A percentile compares a stretch with the other conserved stretches of the same genome.
These are phyloP conservation scores for Candida chilensis DNA, from an alignment of 805 yeast species.

Conservation along the genomic window DNA sequence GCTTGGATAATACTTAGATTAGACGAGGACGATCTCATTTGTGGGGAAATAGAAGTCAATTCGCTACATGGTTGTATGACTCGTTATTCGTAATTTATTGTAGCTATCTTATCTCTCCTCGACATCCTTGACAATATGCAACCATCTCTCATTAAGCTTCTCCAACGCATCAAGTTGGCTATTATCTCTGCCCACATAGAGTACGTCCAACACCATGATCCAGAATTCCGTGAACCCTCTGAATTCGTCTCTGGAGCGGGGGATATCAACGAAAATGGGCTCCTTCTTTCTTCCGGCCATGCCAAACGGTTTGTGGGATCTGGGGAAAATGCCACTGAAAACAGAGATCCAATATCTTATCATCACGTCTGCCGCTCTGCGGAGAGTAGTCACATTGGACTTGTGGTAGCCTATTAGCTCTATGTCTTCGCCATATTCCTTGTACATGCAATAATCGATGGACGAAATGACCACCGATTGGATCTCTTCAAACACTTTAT, in stretches of 20 bases:
- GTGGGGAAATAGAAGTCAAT: no score
- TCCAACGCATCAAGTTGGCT: slow-evolving; percentile 19
- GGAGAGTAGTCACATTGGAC: slow-evolving; percentile 18
- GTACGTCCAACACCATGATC: slow-evolving; percentile 29
- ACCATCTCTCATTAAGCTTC: slow-evolving; percentile 24
- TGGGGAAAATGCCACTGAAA: slow-evolving; percentile 39
- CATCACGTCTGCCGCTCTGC: slow-evolving; percentile 31
- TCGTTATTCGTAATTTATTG: no score
- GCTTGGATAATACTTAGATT: no score
- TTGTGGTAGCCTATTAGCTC: slow-evolving; percentile 40
- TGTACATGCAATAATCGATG: slow-evolving; percentile 40
- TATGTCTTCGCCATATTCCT: slow-evolving; percentile 49
- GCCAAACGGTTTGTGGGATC: no score
- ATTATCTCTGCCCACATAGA: slow-evolving; percentile 27
- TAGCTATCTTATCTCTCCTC: no score
- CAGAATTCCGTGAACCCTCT: slow-evolving; percentile 40
- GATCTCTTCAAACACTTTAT: slow-evolving; percentile 29
- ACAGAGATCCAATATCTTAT: slow-evolving; percentile 46
- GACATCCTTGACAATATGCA: no score
- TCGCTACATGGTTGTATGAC: no score
- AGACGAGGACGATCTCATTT: no score
- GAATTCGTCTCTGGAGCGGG: slow-evolving; percentile 17
- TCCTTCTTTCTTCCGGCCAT: slow-evolving; percentile 9
- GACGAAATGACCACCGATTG: slow-evolving; percentile 30
- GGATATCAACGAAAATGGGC: slow-evolving; percentile 12